A percentile compares a stretch with the other conserved stretches of the same genome.
phyloP scores from a whole-genome alignment of 805 yeast species.

The Nakazawaea anatomiae region DNA sequence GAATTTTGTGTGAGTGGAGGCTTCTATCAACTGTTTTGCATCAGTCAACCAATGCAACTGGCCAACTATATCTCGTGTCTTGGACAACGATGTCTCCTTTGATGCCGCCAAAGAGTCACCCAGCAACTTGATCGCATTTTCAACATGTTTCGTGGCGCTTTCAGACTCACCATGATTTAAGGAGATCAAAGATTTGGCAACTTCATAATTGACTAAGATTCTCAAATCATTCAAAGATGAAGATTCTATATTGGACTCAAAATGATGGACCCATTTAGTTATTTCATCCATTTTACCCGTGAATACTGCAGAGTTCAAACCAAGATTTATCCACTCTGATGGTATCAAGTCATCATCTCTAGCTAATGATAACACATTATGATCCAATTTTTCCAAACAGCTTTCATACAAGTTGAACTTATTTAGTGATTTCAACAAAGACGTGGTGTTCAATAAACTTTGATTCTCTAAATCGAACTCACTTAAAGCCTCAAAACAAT shows the following conservation, averaged over 20 bases:
- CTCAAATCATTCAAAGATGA: conserved; percentile 44
- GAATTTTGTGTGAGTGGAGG: conserved; percentile 12
- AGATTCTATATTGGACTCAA: conserved; percentile 30
- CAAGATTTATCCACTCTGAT: conserved; percentile 59
- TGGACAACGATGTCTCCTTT: conserved; percentile 44
- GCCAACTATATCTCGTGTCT: conserved; percentile 40
- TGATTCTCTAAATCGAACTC: conserved; percentile 23
- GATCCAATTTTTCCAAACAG: conserved; percentile 44
- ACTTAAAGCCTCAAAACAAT: conserved; percentile 69
- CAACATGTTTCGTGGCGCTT: conserved; percentile 33
- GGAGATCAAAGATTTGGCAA: conserved; percentile 58
- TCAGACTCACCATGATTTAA: conserved; percentile 27
- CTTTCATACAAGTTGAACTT: conserved; percentile 74
- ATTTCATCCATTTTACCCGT: conserved; percentile 50
- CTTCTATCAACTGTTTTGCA: conserved; percentile 32
- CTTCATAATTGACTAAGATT: conserved; percentile 51
- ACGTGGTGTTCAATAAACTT: conserved; percentile 37
- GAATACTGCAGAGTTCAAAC: conserved; percentile 68
- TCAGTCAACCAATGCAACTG: conserved; percentile 60
- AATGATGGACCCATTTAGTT: conserved; percentile 49
- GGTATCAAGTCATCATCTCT: conserved; percentile 24
- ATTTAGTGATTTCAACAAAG: conserved; percentile 62
- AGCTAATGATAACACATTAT: conserved; percentile 17
- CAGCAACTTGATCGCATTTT: conserved; percentile 48
- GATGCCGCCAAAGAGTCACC: conserved; percentile 53